Evolutionary conservation across 2,329 filamentous ascomycete genomes (phyloP), one percentile per base, ranked within the genome.

Genomic region (Aureobasidium mangrovei): DNA sequence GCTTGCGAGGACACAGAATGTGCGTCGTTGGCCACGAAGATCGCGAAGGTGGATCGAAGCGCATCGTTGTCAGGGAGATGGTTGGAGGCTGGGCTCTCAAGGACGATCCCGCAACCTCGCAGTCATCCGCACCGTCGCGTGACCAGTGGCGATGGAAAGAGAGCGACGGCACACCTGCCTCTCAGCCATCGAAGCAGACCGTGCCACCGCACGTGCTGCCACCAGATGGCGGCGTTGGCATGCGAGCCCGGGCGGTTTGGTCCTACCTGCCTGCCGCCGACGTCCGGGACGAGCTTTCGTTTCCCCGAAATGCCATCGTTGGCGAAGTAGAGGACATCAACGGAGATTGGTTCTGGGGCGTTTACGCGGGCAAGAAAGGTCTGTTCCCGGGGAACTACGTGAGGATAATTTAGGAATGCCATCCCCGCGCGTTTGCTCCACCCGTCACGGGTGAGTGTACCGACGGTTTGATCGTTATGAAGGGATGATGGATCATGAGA

Each of bases 291-390:
- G 91, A 97, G 70, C 71, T 97, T 39, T 69, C 84, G 58, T 96
- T 97, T 62, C 91, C 91, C 0, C 83, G 83, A 48, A 84, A 86
- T 7, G 90, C 91, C 0, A 87, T 93, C 68, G 80, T 97, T 10
- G 77, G 78, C 5, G 91, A 97, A 72, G 82, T 86, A 36, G 85
- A 91, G 66, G 86, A 93, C 67, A 82, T 94, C 45, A 95, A 95
- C 67, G 87, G 85, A 18, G 90, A 95, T 67, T 97, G 91, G 91
- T 90, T 80, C 64, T 86, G 85, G 72, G 91, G 91, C 0, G 82
- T 83, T 29, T 96, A 95, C 74, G 90, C 89, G 71, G 90, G 89
- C 0, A 74, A 72, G 27, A 83, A 81, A 61, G 91, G 89, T 0
- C 63, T 96, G 60, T 94, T 96, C 65, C 91, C 91, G 4, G 83